Evolutionary conservation across 1,139 yeast genomes (phyloP).

Genomic region (Arxiozyma heterogenica): DNA sequence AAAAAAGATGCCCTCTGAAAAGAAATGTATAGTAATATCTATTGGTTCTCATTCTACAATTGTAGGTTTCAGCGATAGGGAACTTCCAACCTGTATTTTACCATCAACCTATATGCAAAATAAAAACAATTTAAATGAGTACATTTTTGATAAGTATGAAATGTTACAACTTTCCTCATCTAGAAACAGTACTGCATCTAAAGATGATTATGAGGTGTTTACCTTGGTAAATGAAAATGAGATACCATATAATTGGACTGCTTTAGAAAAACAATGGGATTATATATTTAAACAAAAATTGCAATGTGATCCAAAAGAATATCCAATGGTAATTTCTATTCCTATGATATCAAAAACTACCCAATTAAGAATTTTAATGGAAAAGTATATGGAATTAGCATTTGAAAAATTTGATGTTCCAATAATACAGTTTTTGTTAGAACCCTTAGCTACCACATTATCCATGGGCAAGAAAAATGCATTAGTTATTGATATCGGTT

Average conservation of each 20-base stretch:
- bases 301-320: constrained; percentile 42
- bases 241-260: constrained; percentile 55
- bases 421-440: constrained; percentile 55
- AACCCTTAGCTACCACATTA: constrained; percentile 61
- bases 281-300: constrained; percentile 44
- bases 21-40: constrained; percentile 48
- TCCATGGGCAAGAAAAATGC: constrained; percentile 62
- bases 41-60: constrained; percentile 57
- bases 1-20: not conserved
- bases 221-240: constrained; percentile 56
- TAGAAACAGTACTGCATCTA: constrained; percentile 34
- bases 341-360: constrained; percentile 46
- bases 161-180: constrained; percentile 37
- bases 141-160: constrained; percentile 39
- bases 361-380: constrained; percentile 18
- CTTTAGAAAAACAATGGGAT: constrained; percentile 49
- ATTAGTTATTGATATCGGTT: constrained; percentile 60
- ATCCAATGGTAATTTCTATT: constrained; percentile 56
- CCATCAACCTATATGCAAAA: constrained; percentile 46
- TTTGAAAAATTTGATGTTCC: constrained; percentile 61
- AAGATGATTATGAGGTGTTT: constrained; percentile 39
- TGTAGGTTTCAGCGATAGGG: constrained; percentile 63
- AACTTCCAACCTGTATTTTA: constrained; percentile 50
- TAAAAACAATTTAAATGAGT: constrained; percentile 30
- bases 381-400: constrained; percentile 48